Evolutionary conservation across 768 basidiomycete genomes (phyloP).

Genomic region (Pholiota conissans): DNA sequence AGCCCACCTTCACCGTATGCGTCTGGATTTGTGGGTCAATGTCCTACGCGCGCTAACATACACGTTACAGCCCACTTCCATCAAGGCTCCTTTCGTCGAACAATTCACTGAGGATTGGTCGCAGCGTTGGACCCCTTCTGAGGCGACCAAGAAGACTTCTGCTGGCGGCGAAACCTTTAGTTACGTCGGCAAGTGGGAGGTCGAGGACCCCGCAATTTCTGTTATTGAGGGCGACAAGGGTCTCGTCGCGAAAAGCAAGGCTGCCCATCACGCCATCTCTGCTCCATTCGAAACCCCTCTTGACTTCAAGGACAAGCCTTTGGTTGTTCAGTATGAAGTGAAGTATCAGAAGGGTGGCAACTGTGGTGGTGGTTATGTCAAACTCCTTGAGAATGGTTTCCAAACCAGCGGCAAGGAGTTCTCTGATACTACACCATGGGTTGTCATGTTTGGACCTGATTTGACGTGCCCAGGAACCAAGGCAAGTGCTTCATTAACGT

Average conservation of each 20-base stretch:
- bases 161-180: conserved; percentile 95
- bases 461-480: conserved; percentile 90
- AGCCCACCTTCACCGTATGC: conserved; percentile 70
- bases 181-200: conserved; percentile 96
- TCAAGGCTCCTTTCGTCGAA: conserved; percentile 92
- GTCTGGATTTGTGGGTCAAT: conserved; percentile 8
- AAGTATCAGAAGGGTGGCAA: conserved; percentile 99
- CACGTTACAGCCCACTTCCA: conserved; percentile 58
- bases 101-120: conserved; percentile 94
- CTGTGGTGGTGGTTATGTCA: conserved; percentile 98
- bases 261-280: conserved; percentile 98
- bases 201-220: conserved; percentile 81
- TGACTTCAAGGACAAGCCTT: conserved; percentile 79
- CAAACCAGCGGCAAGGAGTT: conserved; percentile 93
- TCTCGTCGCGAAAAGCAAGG: conserved; percentile 94
- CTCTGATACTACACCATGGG: conserved; percentile 91
- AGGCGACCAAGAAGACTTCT: conserved; percentile 97
- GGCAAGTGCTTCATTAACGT: conserved; percentile 39
- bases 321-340: conserved; percentile 98
- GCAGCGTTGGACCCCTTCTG: conserved; percentile 92
- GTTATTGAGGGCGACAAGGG: conserved; percentile 86
- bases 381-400: conserved; percentile 92
- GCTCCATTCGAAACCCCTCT: conserved; percentile 80
- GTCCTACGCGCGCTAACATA: conserved; percentile 13
- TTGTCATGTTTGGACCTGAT: conserved; percentile 98